phyloP scores from a whole-genome alignment of 2,329 filamentous ascomycete species.

The Emydomyces testavorans region DNA sequence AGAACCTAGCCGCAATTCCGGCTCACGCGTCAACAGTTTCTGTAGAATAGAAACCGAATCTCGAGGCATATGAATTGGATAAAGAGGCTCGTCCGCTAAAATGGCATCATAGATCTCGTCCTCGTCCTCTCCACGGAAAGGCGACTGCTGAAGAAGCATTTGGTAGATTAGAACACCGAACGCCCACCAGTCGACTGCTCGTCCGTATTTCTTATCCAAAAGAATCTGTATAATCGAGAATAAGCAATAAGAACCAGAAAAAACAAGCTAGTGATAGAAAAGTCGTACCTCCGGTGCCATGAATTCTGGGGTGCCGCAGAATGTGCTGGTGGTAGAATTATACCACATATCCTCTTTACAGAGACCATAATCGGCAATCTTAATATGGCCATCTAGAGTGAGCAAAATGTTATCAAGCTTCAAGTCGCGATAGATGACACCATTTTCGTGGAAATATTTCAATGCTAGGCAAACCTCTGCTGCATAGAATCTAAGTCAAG shows the following conservation, averaged over 20 bases:
- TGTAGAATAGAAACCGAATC: slow-evolving; percentile 96
- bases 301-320: slow-evolving; percentile 98
- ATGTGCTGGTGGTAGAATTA: slow-evolving; percentile 88
- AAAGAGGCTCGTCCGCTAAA: slow-evolving; percentile 89
- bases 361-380: slow-evolving; percentile 95
- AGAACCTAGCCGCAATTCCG: slow-evolving; percentile 81
- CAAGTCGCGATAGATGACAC: slow-evolving; percentile 84
- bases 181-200: slow-evolving; percentile 98
- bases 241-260: background rate
- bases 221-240: slow-evolving; percentile 53
- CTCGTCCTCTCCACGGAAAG: slow-evolving; percentile 96
- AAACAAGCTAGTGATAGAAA: background rate
- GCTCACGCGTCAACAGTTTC: slow-evolving; percentile 90
- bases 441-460: slow-evolving; percentile 99
- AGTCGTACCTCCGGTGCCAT: slow-evolving; percentile 84
- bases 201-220: slow-evolving; percentile 94
- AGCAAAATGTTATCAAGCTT: slow-evolving; percentile 83
- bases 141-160: slow-evolving; percentile 97
- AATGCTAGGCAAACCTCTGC: slow-evolving; percentile 92
- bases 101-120: slow-evolving; percentile 99
- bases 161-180: slow-evolving; percentile 99
- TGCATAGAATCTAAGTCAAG: slow-evolving; percentile 67
- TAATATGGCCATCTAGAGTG: slow-evolving; percentile 92
- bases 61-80: slow-evolving; percentile 96
- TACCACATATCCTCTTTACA: slow-evolving; percentile 99